Base-by-base conservation (phyloP, 1,284 basidiomycete genomes). In the Tetrapyrgos nigripes region DNA sequence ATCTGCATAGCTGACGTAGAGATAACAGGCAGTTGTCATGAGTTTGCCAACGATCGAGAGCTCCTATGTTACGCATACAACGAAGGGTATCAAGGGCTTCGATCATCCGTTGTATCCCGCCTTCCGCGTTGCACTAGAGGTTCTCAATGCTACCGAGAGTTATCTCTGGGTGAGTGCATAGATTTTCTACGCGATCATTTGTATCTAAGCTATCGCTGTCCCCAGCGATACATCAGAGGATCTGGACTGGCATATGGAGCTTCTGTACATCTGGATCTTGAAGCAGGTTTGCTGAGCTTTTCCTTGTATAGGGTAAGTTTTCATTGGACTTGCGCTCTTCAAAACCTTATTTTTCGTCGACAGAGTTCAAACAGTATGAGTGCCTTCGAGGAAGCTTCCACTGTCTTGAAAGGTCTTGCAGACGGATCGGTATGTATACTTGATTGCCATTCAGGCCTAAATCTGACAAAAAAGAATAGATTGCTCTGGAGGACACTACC, bases 241-340 rank as follows among this genome's bases (percentile, higher is more conserved):
- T 90, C 93, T 53, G 96, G 96, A 14, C 77, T 98, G 46, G 97
- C 97, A 1, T 99, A 99, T 69, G 96, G 96, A 14, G 94, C 96
- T 19, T 87, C 88, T 65, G 85, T 96, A 51, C 81, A 83, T 1
- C 75, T 89, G 21, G 94, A 97, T 69, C 77, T 89, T 44, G 97
- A 99, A 75, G 83, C 90, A 33, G 94, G 96, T 4, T 76, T 93
- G 17, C 78, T 97, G 27, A 87, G 79, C 58, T 98, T 98, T 76
- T 83, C 84, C 6, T 81, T 97, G 2, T 95, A 95, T 70, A 83
- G 92, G 54, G 93, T 93, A 76, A 62, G 89, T 73, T 10, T 33
- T 50, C 44, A 27, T 11, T 27, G 14, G 29, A 11, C 8, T 19
- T 44, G 2, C 29, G 19, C 4, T 43, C 50, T 45, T 27, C 9